Percentiles rank a stretch among this genome's conserved stretches.
Evolutionary conservation across 257 asterid species (phyloP).

Genomic region (Jasminum sambac): DNA sequence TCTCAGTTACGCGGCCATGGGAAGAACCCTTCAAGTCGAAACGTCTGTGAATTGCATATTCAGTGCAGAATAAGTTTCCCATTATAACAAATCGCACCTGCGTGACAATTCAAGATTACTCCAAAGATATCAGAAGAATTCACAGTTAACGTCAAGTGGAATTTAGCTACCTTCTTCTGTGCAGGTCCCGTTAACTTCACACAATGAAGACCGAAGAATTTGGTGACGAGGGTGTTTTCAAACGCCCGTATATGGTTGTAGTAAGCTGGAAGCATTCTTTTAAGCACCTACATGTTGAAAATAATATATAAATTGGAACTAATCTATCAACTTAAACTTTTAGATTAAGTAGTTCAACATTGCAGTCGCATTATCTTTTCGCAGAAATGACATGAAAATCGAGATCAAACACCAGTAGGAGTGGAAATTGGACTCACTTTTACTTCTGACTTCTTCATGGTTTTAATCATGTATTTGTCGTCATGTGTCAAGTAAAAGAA

Average conservation of each 20-base stretch:
- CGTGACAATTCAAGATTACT: conserved; percentile 21
- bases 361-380: conserved; percentile 27
- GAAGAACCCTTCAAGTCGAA: conserved; percentile 95
- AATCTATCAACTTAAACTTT: too few relatives aligned
- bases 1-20: conserved; percentile 75
- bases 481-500: conserved; percentile 87
- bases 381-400: conserved; percentile 7
- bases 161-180: conserved; percentile 71
- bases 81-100: conserved; percentile 92
- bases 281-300: conserved; percentile 50
- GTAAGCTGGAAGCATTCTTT: conserved; percentile 87
- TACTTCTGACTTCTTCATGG: conserved; percentile 90
- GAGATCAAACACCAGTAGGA: not conserved
- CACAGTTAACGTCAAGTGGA: not conserved
- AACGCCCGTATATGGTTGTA: conserved; percentile 76
- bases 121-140: not conserved
- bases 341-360: too few relatives aligned
- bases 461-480: conserved; percentile 93
- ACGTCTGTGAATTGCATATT: conserved; percentile 68
- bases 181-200: conserved; percentile 84
- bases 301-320: too few relatives aligned
- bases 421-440: conserved; percentile 62
- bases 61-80: conserved; percentile 89
- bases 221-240: conserved; percentile 78
- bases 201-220: conserved; percentile 85